Conservation (phyloP, 345 rosid genomes). For the Cochlearia excelsa region DNA sequence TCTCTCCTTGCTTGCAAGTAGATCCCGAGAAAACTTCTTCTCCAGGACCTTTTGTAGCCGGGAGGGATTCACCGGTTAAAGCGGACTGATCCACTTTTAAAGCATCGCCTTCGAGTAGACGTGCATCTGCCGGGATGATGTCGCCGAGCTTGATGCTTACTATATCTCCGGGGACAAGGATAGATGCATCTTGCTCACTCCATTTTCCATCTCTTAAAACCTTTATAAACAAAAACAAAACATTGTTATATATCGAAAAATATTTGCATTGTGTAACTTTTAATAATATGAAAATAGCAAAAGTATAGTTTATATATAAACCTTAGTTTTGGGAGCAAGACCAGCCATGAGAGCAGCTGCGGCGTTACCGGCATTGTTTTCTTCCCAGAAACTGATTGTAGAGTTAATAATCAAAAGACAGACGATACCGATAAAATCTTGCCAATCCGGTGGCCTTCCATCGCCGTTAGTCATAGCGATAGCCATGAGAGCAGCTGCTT, state of each 20-base stretch:
- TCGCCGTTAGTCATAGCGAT: conserved; percentile 78
- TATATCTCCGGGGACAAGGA: conserved; percentile 43
- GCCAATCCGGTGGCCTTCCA: conserved; percentile 82
- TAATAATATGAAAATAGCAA: conserved; percentile 19
- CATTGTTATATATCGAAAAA: conserved; percentile 2
- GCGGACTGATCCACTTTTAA: conserved; percentile 86
- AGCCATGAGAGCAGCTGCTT: conserved; percentile 87
- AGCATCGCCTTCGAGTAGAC: conserved; percentile 85
- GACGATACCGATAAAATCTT: conserved; percentile 89
- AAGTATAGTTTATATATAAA: background rate
- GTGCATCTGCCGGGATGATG: conserved; percentile 86
- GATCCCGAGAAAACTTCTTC: conserved; percentile 45
- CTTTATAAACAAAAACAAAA: conserved; percentile 26
- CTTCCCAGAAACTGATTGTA: conserved; percentile 87
- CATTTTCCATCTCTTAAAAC: conserved; percentile 45
- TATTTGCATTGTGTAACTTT: background rate
- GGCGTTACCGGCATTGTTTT: conserved; percentile 90
- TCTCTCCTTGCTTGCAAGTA: conserved; percentile 45
- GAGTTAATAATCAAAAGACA: conserved; percentile 78
- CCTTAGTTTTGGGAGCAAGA: conserved; percentile 81
- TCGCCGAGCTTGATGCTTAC: conserved; percentile 74
- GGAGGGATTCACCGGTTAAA: conserved; percentile 84
- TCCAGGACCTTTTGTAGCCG: conserved; percentile 43
- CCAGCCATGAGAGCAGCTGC: conserved; percentile 96
- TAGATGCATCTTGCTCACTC: conserved; percentile 44